These are phyloP conservation scores for Chalara sp. DNA, from an alignment of 2,329 filamentous ascomycete species.

Conservation along the genomic window DNA sequence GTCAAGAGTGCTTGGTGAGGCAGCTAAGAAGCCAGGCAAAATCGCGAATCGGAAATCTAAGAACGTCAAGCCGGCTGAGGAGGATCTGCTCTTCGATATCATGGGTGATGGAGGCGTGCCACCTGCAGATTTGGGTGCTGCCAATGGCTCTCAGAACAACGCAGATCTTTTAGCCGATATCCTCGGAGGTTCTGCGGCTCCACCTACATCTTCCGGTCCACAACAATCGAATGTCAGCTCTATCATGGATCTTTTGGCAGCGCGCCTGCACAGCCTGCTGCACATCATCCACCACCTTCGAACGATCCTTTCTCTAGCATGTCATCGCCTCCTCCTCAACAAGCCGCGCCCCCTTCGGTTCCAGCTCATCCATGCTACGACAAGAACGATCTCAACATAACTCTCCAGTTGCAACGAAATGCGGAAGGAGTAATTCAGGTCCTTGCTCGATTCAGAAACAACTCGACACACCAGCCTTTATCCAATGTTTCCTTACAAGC, in stretches of 20 bases:
- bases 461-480: conserved; percentile 55
- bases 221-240: conserved; percentile 54
- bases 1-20: conserved; percentile 81
- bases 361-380: conserved; percentile 69
- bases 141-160: conserved; percentile 66
- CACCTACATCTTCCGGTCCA: conserved; percentile 41
- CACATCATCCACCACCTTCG: conserved; percentile 37
- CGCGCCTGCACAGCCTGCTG: conserved; percentile 37
- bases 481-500: conserved; percentile 81
- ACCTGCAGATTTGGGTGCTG: conserved; percentile 48
- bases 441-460: conserved; percentile 77
- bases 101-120: conserved; percentile 77
- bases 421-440: conserved; percentile 75
- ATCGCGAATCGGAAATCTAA: conserved; percentile 68
- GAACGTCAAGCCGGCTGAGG: conserved; percentile 75
- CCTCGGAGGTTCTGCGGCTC: conserved; percentile 63
- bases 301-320: conserved; percentile 43
- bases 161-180: conserved; percentile 89
- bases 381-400: conserved; percentile 77
- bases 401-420: conserved; percentile 78
- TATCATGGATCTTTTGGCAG: conserved; percentile 81
- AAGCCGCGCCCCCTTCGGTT: conserved; percentile 36
- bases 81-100: conserved; percentile 85
- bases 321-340: conserved; percentile 42
- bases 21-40: conserved; percentile 61